Conservation (phyloP, 345 rosid species). For the Euphorbia lathyris region DNA sequence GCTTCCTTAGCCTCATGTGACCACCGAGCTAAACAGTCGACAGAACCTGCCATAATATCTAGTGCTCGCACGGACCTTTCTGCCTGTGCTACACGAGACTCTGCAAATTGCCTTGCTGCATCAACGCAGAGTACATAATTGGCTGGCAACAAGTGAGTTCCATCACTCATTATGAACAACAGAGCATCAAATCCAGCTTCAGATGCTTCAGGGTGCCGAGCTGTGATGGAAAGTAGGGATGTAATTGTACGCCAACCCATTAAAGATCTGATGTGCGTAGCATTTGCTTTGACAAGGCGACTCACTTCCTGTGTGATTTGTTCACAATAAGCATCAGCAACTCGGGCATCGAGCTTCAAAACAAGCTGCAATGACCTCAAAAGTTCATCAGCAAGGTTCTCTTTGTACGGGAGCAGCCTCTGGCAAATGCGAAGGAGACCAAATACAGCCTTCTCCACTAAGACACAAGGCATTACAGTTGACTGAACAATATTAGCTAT, state of each 20-base stretch:
- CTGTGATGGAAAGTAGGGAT: constrained; percentile 88
- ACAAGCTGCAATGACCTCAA: constrained; percentile 95
- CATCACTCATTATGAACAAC: constrained; percentile 79
- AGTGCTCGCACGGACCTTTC: constrained; percentile 81
- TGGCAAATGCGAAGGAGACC: constrained; percentile 97
- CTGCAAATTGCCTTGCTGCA: constrained; percentile 94
- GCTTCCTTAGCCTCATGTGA: constrained; percentile 63
- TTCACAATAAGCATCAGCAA: constrained; percentile 96
- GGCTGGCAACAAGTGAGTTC: constrained; percentile 73
- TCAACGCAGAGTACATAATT: constrained; percentile 82
- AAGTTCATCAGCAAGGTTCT: constrained; percentile 96
- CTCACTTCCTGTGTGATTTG: constrained; percentile 92
- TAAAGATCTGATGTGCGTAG: constrained; percentile 84
- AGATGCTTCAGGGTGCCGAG: constrained; percentile 97
- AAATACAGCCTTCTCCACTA: constrained; percentile 95
- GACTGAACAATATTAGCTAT: constrained; percentile 96
- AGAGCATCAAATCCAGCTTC: constrained; percentile 90
- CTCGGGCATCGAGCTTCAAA: constrained; percentile 95
- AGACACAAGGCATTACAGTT: constrained; percentile 85
- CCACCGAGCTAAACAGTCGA: constrained; percentile 76
- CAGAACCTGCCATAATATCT: constrained; percentile 89
- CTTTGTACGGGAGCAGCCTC: constrained; percentile 94
- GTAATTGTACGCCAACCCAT: constrained; percentile 94
- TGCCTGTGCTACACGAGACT: constrained; percentile 94
- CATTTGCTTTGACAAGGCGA: constrained; percentile 95